phyloP scores from a whole-genome alignment of 2,329 filamentous ascomycete genomes.

The Apiospora kogelbergensis region DNA sequence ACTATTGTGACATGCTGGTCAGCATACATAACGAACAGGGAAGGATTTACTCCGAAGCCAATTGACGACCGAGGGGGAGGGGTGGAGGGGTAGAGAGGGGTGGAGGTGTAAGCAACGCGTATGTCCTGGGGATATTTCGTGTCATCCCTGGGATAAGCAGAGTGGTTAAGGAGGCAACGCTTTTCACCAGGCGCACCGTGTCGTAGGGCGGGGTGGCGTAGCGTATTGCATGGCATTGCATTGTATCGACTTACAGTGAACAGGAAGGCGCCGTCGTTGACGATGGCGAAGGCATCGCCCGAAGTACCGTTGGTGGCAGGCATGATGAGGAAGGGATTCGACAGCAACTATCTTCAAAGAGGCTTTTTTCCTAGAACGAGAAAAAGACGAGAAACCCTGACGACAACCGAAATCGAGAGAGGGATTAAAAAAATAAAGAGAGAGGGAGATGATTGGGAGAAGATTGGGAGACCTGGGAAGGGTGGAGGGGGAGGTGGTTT shows the following conservation, averaged over 20 bases:
- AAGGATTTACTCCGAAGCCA: not conserved
- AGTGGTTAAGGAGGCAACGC: not conserved
- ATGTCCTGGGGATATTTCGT: not conserved
- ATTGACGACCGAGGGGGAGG: not conserved
- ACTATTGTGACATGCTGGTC: conserved; percentile 46
- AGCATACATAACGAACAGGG: not conserved
- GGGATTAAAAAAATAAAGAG: conserved; percentile 12
- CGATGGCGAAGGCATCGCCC: conserved; percentile 42
- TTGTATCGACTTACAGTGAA: conserved; percentile 65
- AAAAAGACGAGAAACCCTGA: not conserved
- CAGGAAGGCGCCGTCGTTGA: conserved; percentile 72
- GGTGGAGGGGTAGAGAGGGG: not conserved
- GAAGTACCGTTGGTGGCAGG: conserved; percentile 50
- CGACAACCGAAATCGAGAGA: not conserved
- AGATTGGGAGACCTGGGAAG: conserved; percentile 15
- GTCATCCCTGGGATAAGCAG: no score
- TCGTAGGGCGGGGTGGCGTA: not conserved
- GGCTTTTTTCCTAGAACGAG: not conserved
- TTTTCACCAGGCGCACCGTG: not conserved
- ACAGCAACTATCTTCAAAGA: not conserved
- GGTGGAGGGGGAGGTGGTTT: not conserved
- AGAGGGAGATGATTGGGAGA: conserved; percentile 17
- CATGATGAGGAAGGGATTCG: conserved; percentile 50
- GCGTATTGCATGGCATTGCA: no score
- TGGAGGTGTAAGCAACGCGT: not conserved